Percentiles rank a stretch among this genome's conserved stretches.
Conservation (phyloP, 495 filamentous ascomycete species). For the Hypoxylon rickii region DNA sequence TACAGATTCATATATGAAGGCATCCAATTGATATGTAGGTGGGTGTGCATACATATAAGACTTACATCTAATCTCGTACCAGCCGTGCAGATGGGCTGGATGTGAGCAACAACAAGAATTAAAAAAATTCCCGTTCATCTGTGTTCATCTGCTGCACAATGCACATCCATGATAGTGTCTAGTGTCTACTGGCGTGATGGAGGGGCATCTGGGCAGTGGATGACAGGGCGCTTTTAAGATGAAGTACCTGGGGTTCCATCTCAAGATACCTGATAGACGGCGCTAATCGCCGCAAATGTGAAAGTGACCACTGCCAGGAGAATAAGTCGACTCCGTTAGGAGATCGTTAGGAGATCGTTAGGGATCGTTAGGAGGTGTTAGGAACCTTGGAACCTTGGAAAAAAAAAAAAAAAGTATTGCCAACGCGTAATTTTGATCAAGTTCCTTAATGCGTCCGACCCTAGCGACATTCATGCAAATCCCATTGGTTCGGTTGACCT, state of each 20-base stretch:
- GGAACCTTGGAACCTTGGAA: too few species aligned
- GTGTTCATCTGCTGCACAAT: constrained; percentile 20
- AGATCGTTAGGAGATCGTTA: too few species aligned
- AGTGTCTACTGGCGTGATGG: constrained; percentile 26
- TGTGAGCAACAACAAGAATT: constrained; percentile 10
- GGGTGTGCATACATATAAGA: constrained; percentile 5
- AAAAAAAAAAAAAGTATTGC: constrained; percentile 16
- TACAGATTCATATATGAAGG: neutral
- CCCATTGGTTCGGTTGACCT: constrained; percentile 28
- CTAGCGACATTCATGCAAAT: constrained; percentile 14
- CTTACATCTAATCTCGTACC: constrained; percentile 5
- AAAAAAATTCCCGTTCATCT: constrained; percentile 15
- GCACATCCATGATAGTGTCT: constrained; percentile 22
- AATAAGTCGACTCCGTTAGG: constrained; percentile 12
- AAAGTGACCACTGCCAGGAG: constrained; percentile 16
- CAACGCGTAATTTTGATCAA: constrained; percentile 32
- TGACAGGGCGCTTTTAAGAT: constrained; percentile 21
- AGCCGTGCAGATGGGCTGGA: constrained; percentile 15
- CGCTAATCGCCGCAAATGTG: constrained; percentile 14
- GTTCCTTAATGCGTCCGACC: constrained; percentile 25
- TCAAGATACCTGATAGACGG: constrained; percentile 18
- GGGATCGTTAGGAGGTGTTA: too few species aligned
- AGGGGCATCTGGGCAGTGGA: constrained; percentile 12
- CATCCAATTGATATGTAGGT: too few species aligned
- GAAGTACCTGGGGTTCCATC: constrained; percentile 23